Percentiles rank a stretch among this genome's conserved stretches.
phyloP scores from a whole-genome alignment of 345 rosid genomes.

The Salix koriyanagi region DNA sequence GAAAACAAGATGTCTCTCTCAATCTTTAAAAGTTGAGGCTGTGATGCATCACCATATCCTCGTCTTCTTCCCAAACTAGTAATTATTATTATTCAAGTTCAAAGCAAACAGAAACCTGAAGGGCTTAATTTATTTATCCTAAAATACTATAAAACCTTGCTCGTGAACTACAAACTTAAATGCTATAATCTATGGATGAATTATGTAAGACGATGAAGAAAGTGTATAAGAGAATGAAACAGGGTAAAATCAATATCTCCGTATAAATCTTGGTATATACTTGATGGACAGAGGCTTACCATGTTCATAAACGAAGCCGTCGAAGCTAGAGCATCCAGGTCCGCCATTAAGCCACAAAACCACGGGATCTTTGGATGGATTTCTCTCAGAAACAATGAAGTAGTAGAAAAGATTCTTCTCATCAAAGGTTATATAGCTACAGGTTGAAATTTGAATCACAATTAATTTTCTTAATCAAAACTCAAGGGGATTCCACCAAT shows the following conservation, averaged over 20 bases:
- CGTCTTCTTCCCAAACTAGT: background rate
- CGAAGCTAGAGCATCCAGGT: slow-evolving; percentile 45
- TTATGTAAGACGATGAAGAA: too few species aligned
- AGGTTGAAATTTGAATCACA: background rate
- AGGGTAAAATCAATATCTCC: too few species aligned
- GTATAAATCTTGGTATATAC: too few species aligned
- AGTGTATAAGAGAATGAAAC: too few species aligned
- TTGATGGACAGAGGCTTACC: slow-evolving; percentile 16
- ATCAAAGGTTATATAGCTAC: slow-evolving; percentile 38
- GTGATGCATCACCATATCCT: background rate
- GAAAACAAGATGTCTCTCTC: slow-evolving; percentile 6
- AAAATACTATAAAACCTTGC: too few species aligned
- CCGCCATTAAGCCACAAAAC: slow-evolving; percentile 49
- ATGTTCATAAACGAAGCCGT: slow-evolving; percentile 42
- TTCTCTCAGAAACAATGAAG: slow-evolving; percentile 30
- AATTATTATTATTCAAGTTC: too few species aligned
- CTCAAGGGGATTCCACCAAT: too few species aligned
- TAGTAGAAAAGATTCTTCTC: slow-evolving; percentile 41
- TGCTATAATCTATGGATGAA: too few species aligned
- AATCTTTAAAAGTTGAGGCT: slow-evolving; percentile 5
- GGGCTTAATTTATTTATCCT: too few species aligned
- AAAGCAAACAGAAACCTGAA: too few species aligned
- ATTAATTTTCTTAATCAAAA: background rate
- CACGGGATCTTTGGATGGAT: slow-evolving; percentile 31
- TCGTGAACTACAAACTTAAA: too few species aligned